Conservation (phyloP, 257 asterid species). For the Solanum phureja region DNA sequence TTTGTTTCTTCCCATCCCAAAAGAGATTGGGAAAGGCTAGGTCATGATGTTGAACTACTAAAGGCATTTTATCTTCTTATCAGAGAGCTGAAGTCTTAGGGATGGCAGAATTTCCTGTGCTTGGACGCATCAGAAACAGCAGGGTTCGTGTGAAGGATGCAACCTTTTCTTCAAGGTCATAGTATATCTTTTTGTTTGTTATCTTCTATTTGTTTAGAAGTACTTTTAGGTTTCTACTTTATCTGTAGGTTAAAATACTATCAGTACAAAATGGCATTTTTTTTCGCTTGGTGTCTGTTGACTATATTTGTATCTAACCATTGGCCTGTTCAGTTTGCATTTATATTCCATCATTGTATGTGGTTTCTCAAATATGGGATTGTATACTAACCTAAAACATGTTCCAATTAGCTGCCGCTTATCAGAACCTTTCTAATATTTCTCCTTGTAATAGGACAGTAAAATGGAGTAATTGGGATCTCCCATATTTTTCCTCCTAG, state of each 20-base stretch:
- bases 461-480: not conserved
- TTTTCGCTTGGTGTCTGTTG: not conserved
- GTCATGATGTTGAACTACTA: not conserved
- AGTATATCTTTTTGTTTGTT: not conserved
- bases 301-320: not conserved
- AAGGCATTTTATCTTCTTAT: not conserved
- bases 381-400: not conserved
- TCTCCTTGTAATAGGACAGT: not conserved
- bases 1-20: not conserved
- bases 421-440: not conserved
- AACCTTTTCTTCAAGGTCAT: constrained; percentile 85
- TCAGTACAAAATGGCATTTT: not conserved
- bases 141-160: constrained; percentile 83
- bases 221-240: not conserved
- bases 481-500: not conserved
- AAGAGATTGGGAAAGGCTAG: not conserved
- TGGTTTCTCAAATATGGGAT: not conserved
- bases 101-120: constrained; percentile 79
- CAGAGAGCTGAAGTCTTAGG: constrained; percentile 92
- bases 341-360: not conserved
- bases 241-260: not conserved
- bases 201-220: not conserved
- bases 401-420: not conserved
- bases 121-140: constrained; percentile 90
- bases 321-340: not conserved